Conservation (phyloP, 306 rosid species). For the Arachis hypogaea region DNA sequence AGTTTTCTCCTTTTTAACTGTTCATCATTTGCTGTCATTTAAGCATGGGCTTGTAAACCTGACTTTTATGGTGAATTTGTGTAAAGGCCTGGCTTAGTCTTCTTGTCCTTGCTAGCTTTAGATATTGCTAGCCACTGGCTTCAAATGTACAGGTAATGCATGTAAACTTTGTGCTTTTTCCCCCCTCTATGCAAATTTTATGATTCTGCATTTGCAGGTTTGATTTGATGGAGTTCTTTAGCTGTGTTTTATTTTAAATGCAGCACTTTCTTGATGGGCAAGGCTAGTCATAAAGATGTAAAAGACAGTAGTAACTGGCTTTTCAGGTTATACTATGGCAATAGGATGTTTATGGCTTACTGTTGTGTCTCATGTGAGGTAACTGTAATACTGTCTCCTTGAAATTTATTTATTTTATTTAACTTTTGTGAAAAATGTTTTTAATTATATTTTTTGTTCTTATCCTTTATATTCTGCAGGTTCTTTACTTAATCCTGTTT, state of each 20-base stretch:
- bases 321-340: constrained; percentile 87
- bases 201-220: constrained; percentile 21
- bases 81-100: constrained; percentile 86
- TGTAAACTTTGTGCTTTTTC: constrained; percentile 3
- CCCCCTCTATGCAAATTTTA: constrained; percentile 2
- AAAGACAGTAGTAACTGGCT: constrained; percentile 97
- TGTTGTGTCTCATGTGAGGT: constrained; percentile 97
- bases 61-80: constrained; percentile 43
- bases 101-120: constrained; percentile 86
- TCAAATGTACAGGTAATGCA: constrained; percentile 90
- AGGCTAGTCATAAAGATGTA: constrained; percentile 95
- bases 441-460: constrained; percentile 17
- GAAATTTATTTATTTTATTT: background rate
- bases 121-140: constrained; percentile 99
- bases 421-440: background rate
- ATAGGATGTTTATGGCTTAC: constrained; percentile 95
- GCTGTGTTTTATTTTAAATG: constrained; percentile 39
- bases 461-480: constrained; percentile 57
- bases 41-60: constrained; percentile 36
- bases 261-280: constrained; percentile 94
- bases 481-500: constrained; percentile 80
- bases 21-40: constrained; percentile 33
- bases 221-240: constrained; percentile 24
- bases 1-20: constrained; percentile 21
- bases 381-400: constrained; percentile 30